phyloP scores from a whole-genome alignment of 2,329 filamentous ascomycete genomes.

The Hymenoscyphus fructigenus region DNA sequence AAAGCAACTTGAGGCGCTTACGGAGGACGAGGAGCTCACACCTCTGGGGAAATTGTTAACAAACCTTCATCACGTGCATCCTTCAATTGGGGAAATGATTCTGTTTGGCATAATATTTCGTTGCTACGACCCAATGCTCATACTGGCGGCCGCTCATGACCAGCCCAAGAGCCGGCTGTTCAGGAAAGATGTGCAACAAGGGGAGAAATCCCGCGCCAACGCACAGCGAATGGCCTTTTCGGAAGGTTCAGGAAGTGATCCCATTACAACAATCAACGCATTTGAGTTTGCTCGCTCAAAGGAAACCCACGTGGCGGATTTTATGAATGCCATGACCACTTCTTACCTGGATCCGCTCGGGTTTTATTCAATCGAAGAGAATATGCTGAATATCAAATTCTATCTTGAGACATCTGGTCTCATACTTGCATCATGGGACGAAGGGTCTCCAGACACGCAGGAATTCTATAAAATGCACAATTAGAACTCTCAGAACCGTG shows the following conservation, averaged over 20 bases:
- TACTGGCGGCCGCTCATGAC: constrained; percentile 87
- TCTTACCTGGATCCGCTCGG: constrained; percentile 24
- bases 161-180: constrained; percentile 73
- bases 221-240: constrained; percentile 57
- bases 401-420: constrained; percentile 3
- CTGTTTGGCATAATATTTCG: constrained; percentile 91
- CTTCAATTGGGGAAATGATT: constrained; percentile 88
- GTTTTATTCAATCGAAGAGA: neutral
- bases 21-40: constrained; percentile 73
- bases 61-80: constrained; percentile 78
- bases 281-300: constrained; percentile 41
- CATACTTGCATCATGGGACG: neutral
- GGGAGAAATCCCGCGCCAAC: constrained; percentile 70
- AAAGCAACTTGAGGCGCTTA: constrained; percentile 81
- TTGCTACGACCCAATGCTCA: constrained; percentile 83
- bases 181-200: constrained; percentile 69
- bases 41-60: constrained; percentile 85
- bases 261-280: constrained; percentile 40
- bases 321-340: constrained; percentile 26
- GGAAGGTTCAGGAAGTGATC: constrained; percentile 45
- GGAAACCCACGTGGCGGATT: constrained; percentile 11
- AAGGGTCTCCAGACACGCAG: constrained; percentile 5
- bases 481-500: constrained; percentile 42
- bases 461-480: constrained; percentile 43
- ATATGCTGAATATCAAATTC: constrained; percentile 1